These are phyloP conservation scores for Ophioceras dolichostomum DNA, from an alignment of 2,329 filamentous ascomycete species.

Conservation along the genomic window DNA sequence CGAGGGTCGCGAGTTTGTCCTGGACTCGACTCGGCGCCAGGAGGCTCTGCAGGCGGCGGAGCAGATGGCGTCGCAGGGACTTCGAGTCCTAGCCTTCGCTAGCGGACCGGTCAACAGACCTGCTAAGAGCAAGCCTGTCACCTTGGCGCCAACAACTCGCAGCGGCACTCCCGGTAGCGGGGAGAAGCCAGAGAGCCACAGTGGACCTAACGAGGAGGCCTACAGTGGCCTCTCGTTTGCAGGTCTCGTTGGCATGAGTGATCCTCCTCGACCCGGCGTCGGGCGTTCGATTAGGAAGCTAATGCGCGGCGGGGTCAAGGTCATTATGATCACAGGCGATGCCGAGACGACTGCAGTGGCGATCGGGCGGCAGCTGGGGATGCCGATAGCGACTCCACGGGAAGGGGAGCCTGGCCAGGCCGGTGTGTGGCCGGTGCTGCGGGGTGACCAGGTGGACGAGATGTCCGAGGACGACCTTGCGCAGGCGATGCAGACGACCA, in stretches of 20 bases:
- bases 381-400: slow-evolving; percentile 55
- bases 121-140: slow-evolving; percentile 23
- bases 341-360: slow-evolving; percentile 89
- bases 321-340: slow-evolving; percentile 99
- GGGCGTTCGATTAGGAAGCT: slow-evolving; percentile 78
- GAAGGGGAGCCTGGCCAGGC: slow-evolving; percentile 41
- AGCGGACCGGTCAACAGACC: slow-evolving; percentile 52
- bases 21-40: slow-evolving; percentile 65
- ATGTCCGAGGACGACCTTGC: slow-evolving; percentile 82
- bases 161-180: slow-evolving; percentile 35
- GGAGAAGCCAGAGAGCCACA: slow-evolving; percentile 22
- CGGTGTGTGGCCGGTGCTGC: slow-evolving; percentile 59
- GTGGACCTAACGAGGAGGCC: slow-evolving; percentile 49
- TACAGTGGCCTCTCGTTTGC: slow-evolving; percentile 82
- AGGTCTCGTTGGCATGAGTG: slow-evolving; percentile 92
- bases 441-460: slow-evolving; percentile 82
- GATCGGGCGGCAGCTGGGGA: slow-evolving; percentile 90
- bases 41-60: slow-evolving; percentile 72
- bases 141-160: slow-evolving; percentile 25
- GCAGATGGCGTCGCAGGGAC: slow-evolving; percentile 74
- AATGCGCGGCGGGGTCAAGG: slow-evolving; percentile 88
- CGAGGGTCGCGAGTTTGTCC: slow-evolving; percentile 73
- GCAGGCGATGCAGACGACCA: slow-evolving; percentile 74
- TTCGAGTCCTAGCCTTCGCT: slow-evolving; percentile 86
- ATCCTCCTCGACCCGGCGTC: slow-evolving; percentile 84